Evolutionary conservation across 352 stramenopile species (phyloP), one percentile per base, ranked within the genome.

Genomic region (Phytophthora syringae): DNA sequence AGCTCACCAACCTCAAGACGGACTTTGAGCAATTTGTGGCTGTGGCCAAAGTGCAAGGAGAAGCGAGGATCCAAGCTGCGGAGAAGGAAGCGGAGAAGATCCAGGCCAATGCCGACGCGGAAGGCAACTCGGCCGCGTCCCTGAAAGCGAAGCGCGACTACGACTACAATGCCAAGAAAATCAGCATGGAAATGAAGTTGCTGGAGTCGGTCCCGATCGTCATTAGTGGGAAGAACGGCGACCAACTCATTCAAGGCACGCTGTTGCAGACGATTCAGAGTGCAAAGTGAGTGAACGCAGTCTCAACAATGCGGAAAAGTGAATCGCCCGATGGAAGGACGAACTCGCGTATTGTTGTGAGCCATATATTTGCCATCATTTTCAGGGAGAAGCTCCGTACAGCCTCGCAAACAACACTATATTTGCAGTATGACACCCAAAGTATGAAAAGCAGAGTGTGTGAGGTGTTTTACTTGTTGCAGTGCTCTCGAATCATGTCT

Each of bases 181-280:
- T 94, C 42, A 24, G 48, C 24, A 66, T 96, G 20, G 78, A 94
- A 59, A 73, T 77, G 13, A 59, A 70, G 13, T 68, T 96, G 21
- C 79, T 88, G 0, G 49, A 80, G 53, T 68, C 69, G 10, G 74
- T 91, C 15, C 84, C 86, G 11, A 71, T 94, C 59, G 83, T 96
- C 11, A 90, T 96, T 48, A 92, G 82, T 61, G 88, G 88, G 61
- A 92, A 94, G 60, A 90, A 91, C 53, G 88, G 88, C 43, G 86
- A 93, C 64, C 82, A 86, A 10, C 73, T 96, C 45, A 94, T 96
- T 47, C 81, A 70, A 59, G 52, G 60, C 16, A 74, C 65, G 5
- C 24, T 74, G 21, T 27, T 74, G 15, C 60, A 70, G 21, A 51
- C 65, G 21, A 53, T 74, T 53, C 9, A 20, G 13, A 40, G 52